These are phyloP conservation scores for Suillus fuscotomentosus DNA, from an alignment of 768 basidiomycete genomes.

Conservation along the genomic window DNA sequence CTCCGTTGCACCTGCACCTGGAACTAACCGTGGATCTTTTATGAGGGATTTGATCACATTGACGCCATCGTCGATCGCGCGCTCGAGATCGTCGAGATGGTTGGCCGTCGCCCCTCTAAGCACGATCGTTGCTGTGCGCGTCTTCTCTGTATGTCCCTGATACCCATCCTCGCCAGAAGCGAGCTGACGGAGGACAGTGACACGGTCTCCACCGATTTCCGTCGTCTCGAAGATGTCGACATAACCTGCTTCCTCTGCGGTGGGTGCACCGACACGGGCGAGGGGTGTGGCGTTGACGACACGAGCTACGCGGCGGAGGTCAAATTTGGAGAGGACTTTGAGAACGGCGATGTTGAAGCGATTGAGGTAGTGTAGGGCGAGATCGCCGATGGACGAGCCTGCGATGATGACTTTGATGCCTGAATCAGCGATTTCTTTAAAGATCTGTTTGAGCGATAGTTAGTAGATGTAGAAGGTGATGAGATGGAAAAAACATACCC, in stretches of 20 bases:
- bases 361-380: conserved; percentile 96
- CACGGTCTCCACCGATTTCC: conserved; percentile 97
- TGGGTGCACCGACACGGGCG: conserved; percentile 93
- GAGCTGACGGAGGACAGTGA: conserved; percentile 92
- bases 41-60: conserved; percentile 92
- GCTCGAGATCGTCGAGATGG: conserved; percentile 91
- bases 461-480: conserved; percentile 1
- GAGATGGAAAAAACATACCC: conserved; percentile 39
- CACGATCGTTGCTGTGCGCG: conserved; percentile 91
- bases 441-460: conserved; percentile 58
- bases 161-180: conserved; percentile 62
- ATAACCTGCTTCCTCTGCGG: conserved; percentile 91
- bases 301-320: conserved; percentile 89
- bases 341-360: conserved; percentile 91
- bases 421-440: conserved; percentile 95
- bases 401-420: conserved; percentile 94
- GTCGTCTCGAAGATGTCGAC: conserved; percentile 94
- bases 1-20: conserved; percentile 94
- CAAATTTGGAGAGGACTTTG: conserved; percentile 97
- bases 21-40: conserved; percentile 86
- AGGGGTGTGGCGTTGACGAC: conserved; percentile 97
- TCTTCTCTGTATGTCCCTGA: conserved; percentile 62
- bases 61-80: conserved; percentile 95
- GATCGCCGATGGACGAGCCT: conserved; percentile 90
- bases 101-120: conserved; percentile 94